Conservation (phyloP, 306 rosid genomes). For the Cyclanthera cordifolia region DNA sequence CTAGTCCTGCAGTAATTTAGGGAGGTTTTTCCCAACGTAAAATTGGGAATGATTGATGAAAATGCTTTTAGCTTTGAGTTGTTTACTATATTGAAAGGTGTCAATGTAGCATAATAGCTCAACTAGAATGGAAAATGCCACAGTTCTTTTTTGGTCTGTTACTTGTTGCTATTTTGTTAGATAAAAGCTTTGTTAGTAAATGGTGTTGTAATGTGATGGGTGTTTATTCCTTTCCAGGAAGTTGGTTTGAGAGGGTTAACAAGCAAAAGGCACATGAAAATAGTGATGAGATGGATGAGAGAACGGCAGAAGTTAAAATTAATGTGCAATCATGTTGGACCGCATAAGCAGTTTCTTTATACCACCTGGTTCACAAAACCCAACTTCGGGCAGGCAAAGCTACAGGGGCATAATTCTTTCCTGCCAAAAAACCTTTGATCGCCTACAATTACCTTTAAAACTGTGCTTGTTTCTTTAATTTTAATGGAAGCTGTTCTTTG, state of each 20-base stretch:
- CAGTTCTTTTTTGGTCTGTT: background rate
- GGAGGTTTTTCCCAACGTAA: no score
- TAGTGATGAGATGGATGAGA: conserved; percentile 85
- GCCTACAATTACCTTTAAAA: background rate
- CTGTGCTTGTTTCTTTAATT: background rate
- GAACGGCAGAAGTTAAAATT: conserved; percentile 76
- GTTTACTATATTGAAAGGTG: background rate
- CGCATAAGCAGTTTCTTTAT: conserved; percentile 73
- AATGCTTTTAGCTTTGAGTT: background rate
- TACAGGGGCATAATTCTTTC: conserved; percentile 21
- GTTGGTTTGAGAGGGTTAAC: conserved; percentile 70
- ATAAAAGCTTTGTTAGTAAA: background rate
- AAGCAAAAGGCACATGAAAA: conserved; percentile 82
- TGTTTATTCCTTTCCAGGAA: conserved; percentile 28
- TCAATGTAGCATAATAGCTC: background rate
- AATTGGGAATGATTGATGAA: background rate
- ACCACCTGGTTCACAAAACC: conserved; percentile 73
- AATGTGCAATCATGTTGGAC: conserved; percentile 68
- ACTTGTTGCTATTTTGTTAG: background rate
- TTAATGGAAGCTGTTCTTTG: background rate
- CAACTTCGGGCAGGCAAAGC: conserved; percentile 20
- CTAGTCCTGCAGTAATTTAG: no score
- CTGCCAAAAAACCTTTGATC: conserved; percentile 22
- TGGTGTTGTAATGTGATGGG: background rate
- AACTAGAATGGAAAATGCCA: background rate